phyloP scores from a whole-genome alignment of 768 basidiomycete genomes.

The Dioszegia aurantiaca region DNA sequence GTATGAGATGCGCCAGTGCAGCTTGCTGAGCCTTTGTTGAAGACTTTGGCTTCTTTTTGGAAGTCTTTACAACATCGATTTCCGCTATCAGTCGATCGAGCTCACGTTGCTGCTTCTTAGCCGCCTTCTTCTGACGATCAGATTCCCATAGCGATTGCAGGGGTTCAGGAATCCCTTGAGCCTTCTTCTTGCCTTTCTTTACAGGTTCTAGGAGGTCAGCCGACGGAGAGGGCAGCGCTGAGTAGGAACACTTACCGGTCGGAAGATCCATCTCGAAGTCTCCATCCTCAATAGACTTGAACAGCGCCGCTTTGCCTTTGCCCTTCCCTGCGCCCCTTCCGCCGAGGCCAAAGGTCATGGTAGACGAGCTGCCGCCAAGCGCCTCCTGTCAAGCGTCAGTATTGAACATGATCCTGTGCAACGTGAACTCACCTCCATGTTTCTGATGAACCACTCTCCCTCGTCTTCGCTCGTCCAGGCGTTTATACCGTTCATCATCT shows the following conservation, averaged over 20 bases:
- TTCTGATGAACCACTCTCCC: slow-evolving; percentile 59
- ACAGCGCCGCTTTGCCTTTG: slow-evolving; percentile 58
- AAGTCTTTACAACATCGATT: slow-evolving; percentile 55
- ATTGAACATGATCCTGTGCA: neutral
- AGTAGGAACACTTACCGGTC: slow-evolving; percentile 12
- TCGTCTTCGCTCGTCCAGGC: slow-evolving; percentile 59
- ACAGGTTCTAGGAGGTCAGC: slow-evolving; percentile 32
- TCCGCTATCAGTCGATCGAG: slow-evolving; percentile 60
- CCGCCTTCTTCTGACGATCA: slow-evolving; percentile 80
- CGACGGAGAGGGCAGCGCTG: no score
- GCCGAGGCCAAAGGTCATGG: slow-evolving; percentile 52
- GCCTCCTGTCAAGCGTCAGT: slow-evolving; percentile 55
- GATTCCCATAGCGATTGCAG: slow-evolving; percentile 71
- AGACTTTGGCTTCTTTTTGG: slow-evolving; percentile 55
- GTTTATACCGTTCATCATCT: slow-evolving; percentile 38
- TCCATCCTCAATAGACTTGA: slow-evolving; percentile 64
- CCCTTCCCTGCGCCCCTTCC: slow-evolving; percentile 61
- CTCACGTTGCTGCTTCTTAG: slow-evolving; percentile 64
- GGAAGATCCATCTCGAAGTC: slow-evolving; percentile 51
- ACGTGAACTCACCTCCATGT: slow-evolving; percentile 58
- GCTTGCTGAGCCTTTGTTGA: slow-evolving; percentile 54
- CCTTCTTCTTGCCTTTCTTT: slow-evolving; percentile 56
- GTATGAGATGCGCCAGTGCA: slow-evolving; percentile 35
- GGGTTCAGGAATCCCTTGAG: slow-evolving; percentile 57
- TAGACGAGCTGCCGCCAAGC: slow-evolving; percentile 60